Percentiles rank a stretch among this genome's conserved stretches.
These are phyloP conservation scores for Olyra latifolia DNA, from an alignment of 176 grass and related monocot genomes.

Conservation along the genomic window DNA sequence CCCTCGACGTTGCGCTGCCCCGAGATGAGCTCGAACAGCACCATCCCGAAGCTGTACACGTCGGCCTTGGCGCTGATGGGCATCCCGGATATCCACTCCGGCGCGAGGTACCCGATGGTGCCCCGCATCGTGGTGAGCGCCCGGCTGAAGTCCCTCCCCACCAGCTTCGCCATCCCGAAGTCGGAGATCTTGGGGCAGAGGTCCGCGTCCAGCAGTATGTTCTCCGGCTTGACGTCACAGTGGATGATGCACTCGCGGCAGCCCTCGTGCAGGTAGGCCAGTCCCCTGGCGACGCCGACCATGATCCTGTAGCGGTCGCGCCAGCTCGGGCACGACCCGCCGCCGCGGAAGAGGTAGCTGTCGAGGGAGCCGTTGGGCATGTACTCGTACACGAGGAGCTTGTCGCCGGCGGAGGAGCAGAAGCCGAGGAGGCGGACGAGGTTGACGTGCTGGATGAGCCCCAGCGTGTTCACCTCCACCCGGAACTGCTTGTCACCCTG, in stretches of 20 bases:
- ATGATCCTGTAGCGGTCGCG: slow-evolving; percentile 10
- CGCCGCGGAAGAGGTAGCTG: background rate
- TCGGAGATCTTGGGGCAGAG: slow-evolving; percentile 12
- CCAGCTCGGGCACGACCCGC: background rate
- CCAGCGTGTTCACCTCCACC: slow-evolving; percentile 16
- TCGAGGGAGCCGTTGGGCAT: slow-evolving; percentile 39
- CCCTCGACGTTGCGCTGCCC: slow-evolving; percentile 13
- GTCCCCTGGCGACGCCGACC: slow-evolving; percentile 16
- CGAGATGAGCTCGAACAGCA: slow-evolving; percentile 54
- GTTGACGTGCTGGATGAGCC: slow-evolving; percentile 33
- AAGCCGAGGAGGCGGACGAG: slow-evolving; percentile 35
- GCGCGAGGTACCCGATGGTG: slow-evolving; percentile 41
- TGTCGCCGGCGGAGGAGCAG: slow-evolving; percentile 14
- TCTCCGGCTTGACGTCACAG: slow-evolving; percentile 21
- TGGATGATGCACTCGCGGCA: slow-evolving; percentile 32
- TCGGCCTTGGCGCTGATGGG: slow-evolving; percentile 43
- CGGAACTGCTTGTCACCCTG: slow-evolving; percentile 37
- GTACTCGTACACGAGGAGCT: slow-evolving; percentile 47
- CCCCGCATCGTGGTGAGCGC: slow-evolving; percentile 30
- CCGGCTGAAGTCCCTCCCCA: slow-evolving; percentile 31
- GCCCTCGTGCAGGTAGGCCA: slow-evolving; percentile 26
- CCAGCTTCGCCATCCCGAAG: slow-evolving; percentile 33
- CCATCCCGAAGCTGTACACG: slow-evolving; percentile 60
- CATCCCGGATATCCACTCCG: slow-evolving; percentile 44
- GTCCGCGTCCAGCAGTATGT: slow-evolving; percentile 27